Percentiles rank a stretch among this genome's conserved stretches.
phyloP scores from a whole-genome alignment of 2,329 filamentous ascomycete genomes.

The Reticulascus tulasneorum region DNA sequence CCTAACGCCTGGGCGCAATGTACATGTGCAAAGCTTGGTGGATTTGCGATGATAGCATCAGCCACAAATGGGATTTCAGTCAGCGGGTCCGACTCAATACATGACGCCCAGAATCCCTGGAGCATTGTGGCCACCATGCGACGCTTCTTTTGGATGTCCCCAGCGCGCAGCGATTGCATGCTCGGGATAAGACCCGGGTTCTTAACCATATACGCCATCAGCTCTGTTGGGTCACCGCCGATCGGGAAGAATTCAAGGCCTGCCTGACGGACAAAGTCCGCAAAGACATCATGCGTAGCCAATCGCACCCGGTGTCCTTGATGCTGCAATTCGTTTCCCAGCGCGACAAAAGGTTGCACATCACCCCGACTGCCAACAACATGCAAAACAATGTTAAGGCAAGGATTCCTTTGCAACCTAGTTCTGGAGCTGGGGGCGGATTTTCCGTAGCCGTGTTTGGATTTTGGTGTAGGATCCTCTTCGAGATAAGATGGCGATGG shows the following conservation, averaged over 20 bases:
- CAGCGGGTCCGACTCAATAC: slow-evolving; percentile 15
- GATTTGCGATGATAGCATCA: slow-evolving; percentile 48
- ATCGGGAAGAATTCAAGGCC: slow-evolving; percentile 51
- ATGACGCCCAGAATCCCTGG: slow-evolving; percentile 20
- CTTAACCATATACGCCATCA: slow-evolving; percentile 29
- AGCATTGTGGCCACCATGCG: slow-evolving; percentile 20
- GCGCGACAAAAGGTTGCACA: slow-evolving; percentile 52
- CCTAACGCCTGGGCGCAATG: slow-evolving; percentile 42
- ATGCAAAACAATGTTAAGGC: slow-evolving; percentile 51
- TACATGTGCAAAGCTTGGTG: slow-evolving; percentile 44
- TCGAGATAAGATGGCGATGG: slow-evolving; percentile 8
- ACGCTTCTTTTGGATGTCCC: slow-evolving; percentile 22
- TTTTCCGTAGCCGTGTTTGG: no score
- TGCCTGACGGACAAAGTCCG: slow-evolving; percentile 41
- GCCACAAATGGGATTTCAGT: slow-evolving; percentile 37
- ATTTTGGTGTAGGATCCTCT: slow-evolving; percentile 3
- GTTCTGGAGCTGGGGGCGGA: no score
- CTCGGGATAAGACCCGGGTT: slow-evolving; percentile 23
- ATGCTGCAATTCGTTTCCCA: slow-evolving; percentile 43
- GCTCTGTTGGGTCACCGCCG: slow-evolving; percentile 47
- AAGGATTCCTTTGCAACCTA: slow-evolving; percentile 1
- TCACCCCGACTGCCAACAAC: slow-evolving; percentile 50
- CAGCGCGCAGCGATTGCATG: slow-evolving; percentile 19
- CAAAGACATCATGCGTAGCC: slow-evolving; percentile 47
- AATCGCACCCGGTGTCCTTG: slow-evolving; percentile 48